These are phyloP conservation scores for Lobosporangium transversale DNA, from an alignment of 192 early-diverging fungal genomes.

Conservation along the genomic window DNA sequence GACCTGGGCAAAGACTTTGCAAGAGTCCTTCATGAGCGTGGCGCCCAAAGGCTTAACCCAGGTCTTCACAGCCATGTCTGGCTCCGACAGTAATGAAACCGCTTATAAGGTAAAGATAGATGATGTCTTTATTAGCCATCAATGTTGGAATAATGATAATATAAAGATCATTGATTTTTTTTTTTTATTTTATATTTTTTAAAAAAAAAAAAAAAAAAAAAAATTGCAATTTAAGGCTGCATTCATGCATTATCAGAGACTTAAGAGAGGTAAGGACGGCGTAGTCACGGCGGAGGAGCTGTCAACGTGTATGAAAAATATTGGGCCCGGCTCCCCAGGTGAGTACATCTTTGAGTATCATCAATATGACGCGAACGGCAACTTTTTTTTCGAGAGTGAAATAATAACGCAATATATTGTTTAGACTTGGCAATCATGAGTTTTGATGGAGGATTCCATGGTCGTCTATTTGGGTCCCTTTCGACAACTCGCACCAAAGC, in stretches of 20 bases:
- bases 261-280: slow-evolving; percentile 54
- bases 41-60: slow-evolving; percentile 72
- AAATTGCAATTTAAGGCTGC: slow-evolving; percentile 54
- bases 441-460: slow-evolving; percentile 72
- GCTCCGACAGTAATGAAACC: slow-evolving; percentile 79
- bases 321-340: slow-evolving; percentile 69
- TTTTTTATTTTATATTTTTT: no score
- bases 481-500: slow-evolving; percentile 75
- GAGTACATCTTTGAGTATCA: not conserved
- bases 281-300: slow-evolving; percentile 57
- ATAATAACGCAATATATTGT: not conserved
- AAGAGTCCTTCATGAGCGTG: slow-evolving; percentile 73
- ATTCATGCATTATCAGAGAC: slow-evolving; percentile 70
- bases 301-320: slow-evolving; percentile 70
- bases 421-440: slow-evolving; percentile 70
- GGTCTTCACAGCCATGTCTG: slow-evolving; percentile 78
- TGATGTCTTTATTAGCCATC: not conserved
- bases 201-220: slow-evolving; percentile 1
- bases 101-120: slow-evolving; percentile 65
- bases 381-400: not conserved
- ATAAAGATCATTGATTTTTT: no score
- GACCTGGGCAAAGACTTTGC: slow-evolving; percentile 68
- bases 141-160: no score
- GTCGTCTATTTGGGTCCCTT: slow-evolving; percentile 75
- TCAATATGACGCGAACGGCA: not conserved